A percentile compares a stretch with the other conserved stretches of the same genome.
Conservation (phyloP, 768 basidiomycete species). For the Serendipita indica region DNA sequence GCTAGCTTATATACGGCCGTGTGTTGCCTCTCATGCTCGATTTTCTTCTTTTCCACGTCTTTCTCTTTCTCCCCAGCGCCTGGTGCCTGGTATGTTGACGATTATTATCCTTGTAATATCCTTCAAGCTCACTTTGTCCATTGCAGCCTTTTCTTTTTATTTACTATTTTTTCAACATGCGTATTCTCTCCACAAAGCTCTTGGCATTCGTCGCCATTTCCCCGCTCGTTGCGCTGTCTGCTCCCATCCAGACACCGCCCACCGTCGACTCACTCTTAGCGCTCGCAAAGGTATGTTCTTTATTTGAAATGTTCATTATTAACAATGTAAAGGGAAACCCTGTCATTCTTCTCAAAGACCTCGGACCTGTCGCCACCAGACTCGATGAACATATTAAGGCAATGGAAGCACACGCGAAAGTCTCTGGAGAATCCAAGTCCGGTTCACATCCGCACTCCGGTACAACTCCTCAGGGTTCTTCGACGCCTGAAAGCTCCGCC, state of each 20-base stretch:
- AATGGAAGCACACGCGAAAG: background rate
- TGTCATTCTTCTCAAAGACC: background rate
- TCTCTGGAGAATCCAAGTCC: no score
- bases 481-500: no score
- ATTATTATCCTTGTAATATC: no score
- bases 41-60: background rate
- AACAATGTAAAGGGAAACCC: background rate
- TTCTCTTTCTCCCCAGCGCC: background rate
- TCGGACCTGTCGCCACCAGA: background rate
- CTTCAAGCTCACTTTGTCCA: no score
- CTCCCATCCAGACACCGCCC: background rate
- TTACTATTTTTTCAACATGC: background rate
- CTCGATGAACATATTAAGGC: background rate
- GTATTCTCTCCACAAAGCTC: background rate
- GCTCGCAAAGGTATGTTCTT: background rate
- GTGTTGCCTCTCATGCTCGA: no score
- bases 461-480: slow-evolving; percentile 1
- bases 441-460: background rate
- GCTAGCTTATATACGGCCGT: no score
- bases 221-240: background rate
- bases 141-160: no score
- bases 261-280: background rate
- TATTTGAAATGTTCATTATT: background rate
- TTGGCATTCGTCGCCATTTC: background rate
- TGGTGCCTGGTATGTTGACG: no score